A percentile compares a stretch with the other conserved stretches of the same genome.
phyloP scores from a whole-genome alignment of 2,329 filamentous ascomycete genomes.

The Dactylellina drechsleri region DNA sequence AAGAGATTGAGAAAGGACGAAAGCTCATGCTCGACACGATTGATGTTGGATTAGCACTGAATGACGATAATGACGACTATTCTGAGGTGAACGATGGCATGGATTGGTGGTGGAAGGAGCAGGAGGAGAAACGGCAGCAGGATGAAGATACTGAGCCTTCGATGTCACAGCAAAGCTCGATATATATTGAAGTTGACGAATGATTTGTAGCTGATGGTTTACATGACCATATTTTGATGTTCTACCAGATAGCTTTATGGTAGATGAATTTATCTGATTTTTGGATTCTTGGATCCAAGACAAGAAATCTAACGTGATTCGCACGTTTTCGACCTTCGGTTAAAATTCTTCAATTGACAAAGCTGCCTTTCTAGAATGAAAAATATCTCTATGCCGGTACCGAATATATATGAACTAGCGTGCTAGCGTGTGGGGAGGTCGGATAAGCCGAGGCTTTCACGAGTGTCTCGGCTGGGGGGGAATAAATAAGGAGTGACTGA shows the following conservation, averaged over 20 bases:
- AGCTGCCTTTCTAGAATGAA: no score
- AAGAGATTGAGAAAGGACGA: slow-evolving; percentile 30
- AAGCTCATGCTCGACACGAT: slow-evolving; percentile 48
- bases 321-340: no score
- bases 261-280: no score
- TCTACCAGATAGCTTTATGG: no score
- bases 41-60: slow-evolving; percentile 34
- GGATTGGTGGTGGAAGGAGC: slow-evolving; percentile 55
- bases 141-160: slow-evolving; percentile 48
- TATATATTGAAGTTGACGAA: slow-evolving; percentile 32
- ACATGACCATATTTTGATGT: background rate
- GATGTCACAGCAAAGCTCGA: slow-evolving; percentile 32
- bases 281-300: no score
- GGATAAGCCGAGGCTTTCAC: slow-evolving; percentile 54
- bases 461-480: slow-evolving; percentile 15
- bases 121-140: slow-evolving; percentile 33
- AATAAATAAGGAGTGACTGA: slow-evolving; percentile 16
- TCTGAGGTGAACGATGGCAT: slow-evolving; percentile 38
- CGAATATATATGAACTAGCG: no score
- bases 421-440: slow-evolving; percentile 28
- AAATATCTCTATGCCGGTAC: no score
- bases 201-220: slow-evolving; percentile 4
- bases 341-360: no score
- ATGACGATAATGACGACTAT: slow-evolving; percentile 30
- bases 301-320: no score